Evolutionary conservation across 2,329 filamentous ascomycete genomes (phyloP), one percentile per base, ranked within the genome.

Genomic region (Colletotrichum sp.): DNA sequence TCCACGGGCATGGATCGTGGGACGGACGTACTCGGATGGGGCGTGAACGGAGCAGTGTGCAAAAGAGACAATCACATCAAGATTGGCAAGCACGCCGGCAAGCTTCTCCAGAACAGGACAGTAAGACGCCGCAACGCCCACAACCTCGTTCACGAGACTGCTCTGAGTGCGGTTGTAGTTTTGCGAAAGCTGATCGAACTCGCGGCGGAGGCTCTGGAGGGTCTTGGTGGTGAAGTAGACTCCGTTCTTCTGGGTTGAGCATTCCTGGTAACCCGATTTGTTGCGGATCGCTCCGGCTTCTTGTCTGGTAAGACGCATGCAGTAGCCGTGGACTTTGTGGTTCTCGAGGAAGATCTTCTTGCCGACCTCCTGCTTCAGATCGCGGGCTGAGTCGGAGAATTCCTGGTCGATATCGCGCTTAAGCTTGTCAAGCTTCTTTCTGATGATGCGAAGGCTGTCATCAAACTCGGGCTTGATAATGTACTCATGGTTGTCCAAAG

Each of bases 401-500:
- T 99, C 96, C 36, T 89, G 89, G 67, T 96, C 91, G 92, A 99
- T 98, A 71, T 96, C 94, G 59, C 92, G 88, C 78, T 93, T 93
- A 32, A 98, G 87, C 82, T 93, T 95, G 82, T 99, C 96, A 3
- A 99, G 92, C 83, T 96, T 97, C 86, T 95, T 96, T 69, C 95
- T 93, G 79, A 99, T 98, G n/a, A 95, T 92, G 22, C 94, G 92
- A 49, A 99, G 88, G 71, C 93, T 91, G 75, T 98, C 96, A 81
- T 99, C 97, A 78, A 98, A 99, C 82, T 99, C 97, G 1, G 98
- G 95, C 86, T 99, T 99, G 90, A 99, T 99, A 81, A 98, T 96
- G 86, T 98, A 99, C 83, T 99, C 97, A 82, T 99, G 97, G 79
- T 97, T 96, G 81, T 99, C 96, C 13, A 99, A 91, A 4, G 97